A percentile compares a stretch with the other conserved stretches of the same genome.
Conservation (phyloP, 1,139 yeast species). For the Yamadazyma dushanensis region DNA sequence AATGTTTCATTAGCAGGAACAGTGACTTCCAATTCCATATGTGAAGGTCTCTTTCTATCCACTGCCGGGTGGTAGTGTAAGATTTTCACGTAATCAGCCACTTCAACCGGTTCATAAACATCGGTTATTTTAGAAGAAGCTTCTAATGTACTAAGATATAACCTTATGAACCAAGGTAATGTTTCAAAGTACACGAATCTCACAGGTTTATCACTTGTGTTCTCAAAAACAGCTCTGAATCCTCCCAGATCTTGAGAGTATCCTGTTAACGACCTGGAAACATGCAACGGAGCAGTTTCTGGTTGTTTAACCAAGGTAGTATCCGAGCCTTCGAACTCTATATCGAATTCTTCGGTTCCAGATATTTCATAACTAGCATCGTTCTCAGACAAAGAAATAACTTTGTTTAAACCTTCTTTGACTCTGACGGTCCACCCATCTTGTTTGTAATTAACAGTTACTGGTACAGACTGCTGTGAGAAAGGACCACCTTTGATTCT, state of each 20-base stretch:
- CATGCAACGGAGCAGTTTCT: slow-evolving; percentile 62
- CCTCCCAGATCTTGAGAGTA: slow-evolving; percentile 93
- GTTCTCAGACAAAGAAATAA: slow-evolving; percentile 10
- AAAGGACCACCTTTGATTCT: slow-evolving; percentile 64
- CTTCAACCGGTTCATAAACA: slow-evolving; percentile 18
- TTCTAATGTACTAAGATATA: slow-evolving; percentile 70
- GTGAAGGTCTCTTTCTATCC: slow-evolving; percentile 82
- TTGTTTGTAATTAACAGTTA: slow-evolving; percentile 47
- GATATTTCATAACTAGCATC: slow-evolving; percentile 9
- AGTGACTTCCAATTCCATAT: slow-evolving; percentile 64
- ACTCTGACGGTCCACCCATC: slow-evolving; percentile 48
- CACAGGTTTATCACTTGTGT: slow-evolving; percentile 45
- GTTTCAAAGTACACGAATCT: slow-evolving; percentile 71
- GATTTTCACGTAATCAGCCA: slow-evolving; percentile 37
- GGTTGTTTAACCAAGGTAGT: slow-evolving; percentile 34
- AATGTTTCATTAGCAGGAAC: slow-evolving; percentile 68
- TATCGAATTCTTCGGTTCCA: slow-evolving; percentile 14
- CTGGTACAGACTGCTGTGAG: slow-evolving; percentile 31
- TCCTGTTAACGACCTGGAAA: slow-evolving; percentile 87
- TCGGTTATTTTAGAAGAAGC: slow-evolving; percentile 22
- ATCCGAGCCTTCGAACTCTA: slow-evolving; percentile 26
- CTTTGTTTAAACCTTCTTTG: slow-evolving; percentile 15
- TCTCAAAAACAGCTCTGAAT: slow-evolving; percentile 70
- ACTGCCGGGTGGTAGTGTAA: slow-evolving; percentile 72
- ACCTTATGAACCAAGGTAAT: slow-evolving; percentile 90